phyloP scores from a whole-genome alignment of 148 eudicot species.

The Rhododendron ovatum region DNA sequence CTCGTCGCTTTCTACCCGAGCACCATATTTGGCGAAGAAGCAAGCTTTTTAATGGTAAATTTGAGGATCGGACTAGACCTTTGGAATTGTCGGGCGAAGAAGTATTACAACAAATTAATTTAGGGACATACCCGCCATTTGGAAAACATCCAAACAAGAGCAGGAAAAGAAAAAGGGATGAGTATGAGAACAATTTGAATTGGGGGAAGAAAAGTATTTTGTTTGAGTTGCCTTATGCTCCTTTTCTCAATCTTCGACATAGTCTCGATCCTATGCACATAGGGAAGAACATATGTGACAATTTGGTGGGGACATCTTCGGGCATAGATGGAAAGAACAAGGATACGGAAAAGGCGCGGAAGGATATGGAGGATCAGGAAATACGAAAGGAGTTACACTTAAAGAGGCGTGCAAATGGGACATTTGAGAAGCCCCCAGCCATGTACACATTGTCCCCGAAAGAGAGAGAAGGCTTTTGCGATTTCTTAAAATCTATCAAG shows the following conservation, averaged over 20 bases:
- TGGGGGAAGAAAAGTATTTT: neutral
- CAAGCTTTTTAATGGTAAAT: neutral
- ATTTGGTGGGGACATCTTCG: neutral
- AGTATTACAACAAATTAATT: neutral
- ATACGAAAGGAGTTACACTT: too few species aligned
- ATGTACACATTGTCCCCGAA: too few species aligned
- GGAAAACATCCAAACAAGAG: neutral
- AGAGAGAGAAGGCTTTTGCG: too few species aligned
- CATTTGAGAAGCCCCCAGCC: too few species aligned
- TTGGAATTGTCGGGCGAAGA: neutral
- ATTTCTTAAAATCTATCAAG: too few species aligned
- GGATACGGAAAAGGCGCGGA: neutral
- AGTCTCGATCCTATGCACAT: neutral
- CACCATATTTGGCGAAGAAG: neutral
- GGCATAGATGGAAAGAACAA: neutral
- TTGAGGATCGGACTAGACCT: neutral
- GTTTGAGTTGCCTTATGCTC: neutral
- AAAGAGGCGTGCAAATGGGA: too few species aligned
- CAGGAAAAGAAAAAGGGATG: neutral
- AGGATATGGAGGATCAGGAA: neutral
- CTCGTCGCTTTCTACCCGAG: neutral
- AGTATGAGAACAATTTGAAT: neutral
- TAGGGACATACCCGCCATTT: neutral
- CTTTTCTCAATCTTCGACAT: neutral
- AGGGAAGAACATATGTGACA: neutral